phyloP scores from a whole-genome alignment of 1,139 yeast species.

The Geotrichum histeridarum region DNA sequence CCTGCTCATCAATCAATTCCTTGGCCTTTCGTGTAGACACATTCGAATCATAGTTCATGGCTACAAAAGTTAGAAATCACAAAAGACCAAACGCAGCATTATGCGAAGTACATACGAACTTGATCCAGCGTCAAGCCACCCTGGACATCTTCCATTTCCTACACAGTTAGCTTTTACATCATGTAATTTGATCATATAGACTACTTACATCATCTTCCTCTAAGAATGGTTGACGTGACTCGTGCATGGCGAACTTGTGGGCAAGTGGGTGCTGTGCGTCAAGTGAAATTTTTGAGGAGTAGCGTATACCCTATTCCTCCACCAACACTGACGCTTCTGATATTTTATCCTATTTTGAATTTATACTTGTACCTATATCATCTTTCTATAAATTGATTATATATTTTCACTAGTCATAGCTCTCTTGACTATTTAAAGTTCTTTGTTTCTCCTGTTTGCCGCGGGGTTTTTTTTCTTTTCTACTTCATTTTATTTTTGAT shows the following conservation, averaged over 20 bases:
- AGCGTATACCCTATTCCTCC: conserved; percentile 12
- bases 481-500: too few relatives aligned
- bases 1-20: conserved; percentile 28
- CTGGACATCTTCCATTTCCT: conserved; percentile 15
- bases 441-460: too few relatives aligned
- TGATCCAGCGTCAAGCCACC: conserved; percentile 17
- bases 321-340: too few relatives aligned
- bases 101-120: conserved; percentile 19
- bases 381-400: too few relatives aligned
- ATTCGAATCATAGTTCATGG: conserved; percentile 14
- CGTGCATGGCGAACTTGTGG: conserved; percentile 2
- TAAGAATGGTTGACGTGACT: conserved; percentile 13
- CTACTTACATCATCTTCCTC: conserved; percentile 18
- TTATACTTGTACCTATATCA: too few relatives aligned
- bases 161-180: not conserved
- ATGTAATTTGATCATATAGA: not conserved
- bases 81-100: not conserved
- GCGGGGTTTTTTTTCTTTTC: too few relatives aligned
- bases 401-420: too few relatives aligned
- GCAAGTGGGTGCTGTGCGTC: not conserved
- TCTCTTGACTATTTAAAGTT: too few relatives aligned
- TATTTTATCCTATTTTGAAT: too few relatives aligned
- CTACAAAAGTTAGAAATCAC: conserved; percentile 5
- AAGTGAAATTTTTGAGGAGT: not conserved
- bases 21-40: conserved; percentile 22